Conservation (phyloP, 306 rosid genomes). For the Begonia fuchsioides region DNA sequence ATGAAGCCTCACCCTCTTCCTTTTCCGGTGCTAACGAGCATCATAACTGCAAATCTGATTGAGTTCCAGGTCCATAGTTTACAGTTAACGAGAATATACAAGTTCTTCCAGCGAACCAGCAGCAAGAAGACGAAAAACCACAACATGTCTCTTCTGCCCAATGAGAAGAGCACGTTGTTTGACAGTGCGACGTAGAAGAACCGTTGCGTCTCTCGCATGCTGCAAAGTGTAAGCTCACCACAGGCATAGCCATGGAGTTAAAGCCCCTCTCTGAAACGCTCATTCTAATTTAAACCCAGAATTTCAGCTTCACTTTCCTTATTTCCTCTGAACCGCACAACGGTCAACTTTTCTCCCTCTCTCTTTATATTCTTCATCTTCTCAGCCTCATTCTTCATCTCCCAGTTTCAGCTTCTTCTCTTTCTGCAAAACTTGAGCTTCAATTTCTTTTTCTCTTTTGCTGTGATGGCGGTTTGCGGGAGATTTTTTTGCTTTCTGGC, state of each 20-base stretch:
- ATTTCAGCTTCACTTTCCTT: neutral
- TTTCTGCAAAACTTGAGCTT: neutral
- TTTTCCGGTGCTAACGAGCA: too few relatives aligned
- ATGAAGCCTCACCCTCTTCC: too few relatives aligned
- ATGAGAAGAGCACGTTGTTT: too few relatives aligned
- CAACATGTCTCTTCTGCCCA: conserved; percentile 87
- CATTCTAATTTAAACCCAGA: neutral
- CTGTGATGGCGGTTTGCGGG: conserved; percentile 11
- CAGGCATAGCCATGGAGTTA: neutral
- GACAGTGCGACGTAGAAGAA: too few relatives aligned
- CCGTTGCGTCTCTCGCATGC: neutral
- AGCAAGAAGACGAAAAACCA: conserved; percentile 80
- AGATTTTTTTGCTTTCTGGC: conserved; percentile 10
- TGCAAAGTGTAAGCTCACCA: neutral
- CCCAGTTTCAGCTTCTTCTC: neutral
- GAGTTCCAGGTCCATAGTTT: conserved; percentile 39
- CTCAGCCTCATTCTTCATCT: neutral
- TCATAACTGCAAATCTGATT: conserved; percentile 19
- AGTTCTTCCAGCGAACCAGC: conserved; percentile 94
- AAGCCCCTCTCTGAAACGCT: conserved; percentile 2
- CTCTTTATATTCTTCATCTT: neutral
- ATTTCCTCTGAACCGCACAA: neutral
- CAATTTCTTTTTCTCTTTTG: neutral
- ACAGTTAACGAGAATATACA: conserved; percentile 85
- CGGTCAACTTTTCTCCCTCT: neutral